Evolutionary conservation across 2,329 filamentous ascomycete genomes (phyloP).

Genomic region (Ophiostoma montium): DNA sequence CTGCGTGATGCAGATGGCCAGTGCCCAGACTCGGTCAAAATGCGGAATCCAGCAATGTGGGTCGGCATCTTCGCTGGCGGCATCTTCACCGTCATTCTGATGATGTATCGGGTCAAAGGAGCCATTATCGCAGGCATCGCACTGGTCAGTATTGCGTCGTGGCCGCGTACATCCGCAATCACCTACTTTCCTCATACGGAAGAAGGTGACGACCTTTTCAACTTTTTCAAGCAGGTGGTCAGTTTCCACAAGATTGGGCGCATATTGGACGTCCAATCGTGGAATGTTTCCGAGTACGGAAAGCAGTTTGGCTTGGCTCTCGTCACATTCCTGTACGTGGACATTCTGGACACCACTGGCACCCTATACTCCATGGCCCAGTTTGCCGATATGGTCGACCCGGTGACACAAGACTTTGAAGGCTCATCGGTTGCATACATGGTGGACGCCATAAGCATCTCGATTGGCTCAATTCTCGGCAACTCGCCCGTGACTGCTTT

Average conservation of each 20-base stretch:
- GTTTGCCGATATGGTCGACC: slow-evolving; percentile 44
- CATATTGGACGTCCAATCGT: slow-evolving; percentile 50
- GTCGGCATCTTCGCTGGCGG: slow-evolving; percentile 63
- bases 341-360: slow-evolving; percentile 65
- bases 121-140: slow-evolving; percentile 61
- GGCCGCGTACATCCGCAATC: slow-evolving; percentile 54
- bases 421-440: slow-evolving; percentile 70
- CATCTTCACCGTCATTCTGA: slow-evolving; percentile 64
- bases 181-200: slow-evolving; percentile 58
- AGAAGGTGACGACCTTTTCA: slow-evolving; percentile 49
- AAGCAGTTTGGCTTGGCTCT: slow-evolving; percentile 56
- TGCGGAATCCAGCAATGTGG: slow-evolving; percentile 44
- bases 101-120: slow-evolving; percentile 63
- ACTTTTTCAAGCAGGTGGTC: slow-evolving; percentile 63
- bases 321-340: slow-evolving; percentile 67
- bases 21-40: slow-evolving; percentile 4
- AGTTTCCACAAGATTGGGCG: slow-evolving; percentile 55
- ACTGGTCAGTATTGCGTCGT: slow-evolving; percentile 58
- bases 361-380: slow-evolving; percentile 70
- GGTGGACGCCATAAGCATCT: slow-evolving; percentile 56
- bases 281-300: slow-evolving; percentile 42
- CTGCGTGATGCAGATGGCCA: slow-evolving; percentile 27
- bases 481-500: slow-evolving; percentile 60
- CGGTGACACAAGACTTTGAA: slow-evolving; percentile 58
- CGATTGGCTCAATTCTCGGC: slow-evolving; percentile 55